A percentile compares a stretch with the other conserved stretches of the same genome.
phyloP scores from a whole-genome alignment of 352 stramenopile genomes.

The Phytopythium helicoides region DNA sequence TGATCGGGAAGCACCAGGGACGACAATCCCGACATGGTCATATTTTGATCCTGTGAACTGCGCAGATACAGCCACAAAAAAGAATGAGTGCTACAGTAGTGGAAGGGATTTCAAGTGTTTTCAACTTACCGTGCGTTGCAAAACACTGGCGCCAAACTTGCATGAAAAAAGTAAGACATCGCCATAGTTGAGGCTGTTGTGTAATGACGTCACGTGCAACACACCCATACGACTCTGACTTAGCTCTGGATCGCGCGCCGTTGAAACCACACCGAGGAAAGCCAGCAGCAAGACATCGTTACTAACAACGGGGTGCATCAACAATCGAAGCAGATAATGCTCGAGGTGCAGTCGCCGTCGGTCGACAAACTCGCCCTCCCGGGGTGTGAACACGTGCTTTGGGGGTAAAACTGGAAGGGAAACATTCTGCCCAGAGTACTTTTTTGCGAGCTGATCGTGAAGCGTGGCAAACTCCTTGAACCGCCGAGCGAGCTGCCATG shows the following conservation, averaged over 20 bases:
- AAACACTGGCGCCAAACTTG: slow-evolving; percentile 68
- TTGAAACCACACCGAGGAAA: slow-evolving; percentile 76
- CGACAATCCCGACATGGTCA: slow-evolving; percentile 80
- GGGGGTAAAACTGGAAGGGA: slow-evolving; percentile 45
- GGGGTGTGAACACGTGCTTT: slow-evolving; percentile 67
- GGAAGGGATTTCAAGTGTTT: no score
- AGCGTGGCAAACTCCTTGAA: slow-evolving; percentile 68
- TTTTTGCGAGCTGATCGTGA: slow-evolving; percentile 27
- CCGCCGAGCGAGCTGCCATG: slow-evolving; percentile 62
- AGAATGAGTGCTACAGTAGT: not conserved
- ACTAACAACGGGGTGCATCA: slow-evolving; percentile 42
- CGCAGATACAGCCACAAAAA: not conserved
- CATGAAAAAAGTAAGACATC: slow-evolving; percentile 85
- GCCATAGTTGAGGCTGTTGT: slow-evolving; percentile 62
- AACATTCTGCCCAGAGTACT: slow-evolving; percentile 25
- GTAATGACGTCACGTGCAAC: slow-evolving; percentile 71
- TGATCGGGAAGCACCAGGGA: slow-evolving; percentile 53
- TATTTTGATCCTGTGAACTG: slow-evolving; percentile 77
- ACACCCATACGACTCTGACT: slow-evolving; percentile 58
- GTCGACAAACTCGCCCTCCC: slow-evolving; percentile 63
- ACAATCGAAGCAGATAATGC: slow-evolving; percentile 52
- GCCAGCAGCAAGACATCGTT: slow-evolving; percentile 69
- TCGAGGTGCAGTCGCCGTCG: slow-evolving; percentile 64
- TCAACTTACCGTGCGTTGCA: slow-evolving; percentile 67
- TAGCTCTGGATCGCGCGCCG: slow-evolving; percentile 57